A percentile compares a stretch with the other conserved stretches of the same genome.
phyloP scores from a whole-genome alignment of 208 protist species.

The Tritrichomonas musculus region DNA sequence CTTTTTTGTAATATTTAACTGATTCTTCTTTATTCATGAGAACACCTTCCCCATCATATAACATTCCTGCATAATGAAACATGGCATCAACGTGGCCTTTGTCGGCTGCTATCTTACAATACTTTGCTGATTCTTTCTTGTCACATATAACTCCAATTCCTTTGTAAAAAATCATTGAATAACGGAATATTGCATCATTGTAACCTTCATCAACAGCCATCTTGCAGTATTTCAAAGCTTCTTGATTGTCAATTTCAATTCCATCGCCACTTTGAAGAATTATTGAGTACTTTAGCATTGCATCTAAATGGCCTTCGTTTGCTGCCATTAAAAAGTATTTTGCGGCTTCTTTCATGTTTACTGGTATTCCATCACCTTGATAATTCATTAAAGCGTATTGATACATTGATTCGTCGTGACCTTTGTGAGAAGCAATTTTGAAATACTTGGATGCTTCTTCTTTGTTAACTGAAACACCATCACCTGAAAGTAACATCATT shows the following conservation, averaged over 20 bases:
- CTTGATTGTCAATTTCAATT: not conserved
- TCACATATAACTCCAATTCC: not conserved
- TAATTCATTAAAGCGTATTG: not conserved
- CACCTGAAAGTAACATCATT: not conserved
- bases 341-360: not conserved
- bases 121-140: not conserved
- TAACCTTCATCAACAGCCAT: not conserved
- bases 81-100: not conserved
- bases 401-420: not conserved
- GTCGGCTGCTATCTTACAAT: not conserved
- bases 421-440: not conserved
- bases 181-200: not conserved
- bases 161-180: not conserved
- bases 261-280: not conserved
- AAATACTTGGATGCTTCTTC: too few relatives aligned
- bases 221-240: not conserved
- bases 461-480: too few relatives aligned
- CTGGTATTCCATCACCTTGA: not conserved
- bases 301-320: not conserved
- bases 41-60: not conserved
- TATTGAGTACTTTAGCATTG: not conserved
- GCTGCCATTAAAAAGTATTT: not conserved
- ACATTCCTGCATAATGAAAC: not conserved
- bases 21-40: not conserved
- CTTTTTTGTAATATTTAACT: not conserved